Conservation (phyloP, 1,284 basidiomycete genomes). For the Microbotryum silenes-acaulis region DNA sequence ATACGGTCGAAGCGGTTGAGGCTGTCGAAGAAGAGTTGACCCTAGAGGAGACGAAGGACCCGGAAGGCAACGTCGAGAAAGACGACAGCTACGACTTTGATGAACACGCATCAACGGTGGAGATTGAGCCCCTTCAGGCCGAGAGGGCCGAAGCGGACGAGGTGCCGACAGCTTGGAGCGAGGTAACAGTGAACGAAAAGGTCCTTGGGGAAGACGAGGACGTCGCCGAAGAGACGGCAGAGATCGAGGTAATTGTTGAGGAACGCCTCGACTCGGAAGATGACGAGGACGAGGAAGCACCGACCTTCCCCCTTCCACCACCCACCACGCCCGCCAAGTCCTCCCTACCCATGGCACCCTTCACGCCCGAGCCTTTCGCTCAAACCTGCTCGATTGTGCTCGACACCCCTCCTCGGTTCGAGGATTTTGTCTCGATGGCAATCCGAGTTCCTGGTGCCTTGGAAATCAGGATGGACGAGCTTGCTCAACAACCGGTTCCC, state of each 20-base stretch:
- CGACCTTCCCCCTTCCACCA: slow-evolving; percentile 6
- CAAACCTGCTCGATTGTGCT: slow-evolving; percentile 28
- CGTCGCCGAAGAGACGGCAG: not conserved
- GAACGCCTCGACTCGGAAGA: not conserved
- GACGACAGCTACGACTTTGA: not conserved
- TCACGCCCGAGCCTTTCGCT: slow-evolving; percentile 16
- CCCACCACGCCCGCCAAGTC: slow-evolving; percentile 1
- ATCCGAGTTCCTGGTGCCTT: slow-evolving; percentile 6
- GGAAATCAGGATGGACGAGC: not conserved
- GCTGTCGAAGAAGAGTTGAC: not conserved
- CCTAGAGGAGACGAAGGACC: not conserved
- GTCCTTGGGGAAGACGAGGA: not conserved
- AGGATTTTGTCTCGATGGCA: slow-evolving; percentile 2
- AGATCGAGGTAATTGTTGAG: not conserved
- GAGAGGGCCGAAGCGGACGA: not conserved
- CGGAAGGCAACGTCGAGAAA: not conserved
- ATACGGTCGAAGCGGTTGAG: not conserved
- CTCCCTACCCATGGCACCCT: not conserved
- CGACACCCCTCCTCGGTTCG: slow-evolving; percentile 21
- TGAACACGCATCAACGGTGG: not conserved
- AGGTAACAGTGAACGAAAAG: not conserved
- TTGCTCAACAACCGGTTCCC: not conserved
- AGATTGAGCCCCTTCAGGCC: not conserved
- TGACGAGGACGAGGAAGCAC: not conserved
- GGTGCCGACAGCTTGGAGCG: not conserved